Evolutionary conservation across 139 green algal genomes (phyloP).

Genomic region (Eudorina sp.): DNA sequence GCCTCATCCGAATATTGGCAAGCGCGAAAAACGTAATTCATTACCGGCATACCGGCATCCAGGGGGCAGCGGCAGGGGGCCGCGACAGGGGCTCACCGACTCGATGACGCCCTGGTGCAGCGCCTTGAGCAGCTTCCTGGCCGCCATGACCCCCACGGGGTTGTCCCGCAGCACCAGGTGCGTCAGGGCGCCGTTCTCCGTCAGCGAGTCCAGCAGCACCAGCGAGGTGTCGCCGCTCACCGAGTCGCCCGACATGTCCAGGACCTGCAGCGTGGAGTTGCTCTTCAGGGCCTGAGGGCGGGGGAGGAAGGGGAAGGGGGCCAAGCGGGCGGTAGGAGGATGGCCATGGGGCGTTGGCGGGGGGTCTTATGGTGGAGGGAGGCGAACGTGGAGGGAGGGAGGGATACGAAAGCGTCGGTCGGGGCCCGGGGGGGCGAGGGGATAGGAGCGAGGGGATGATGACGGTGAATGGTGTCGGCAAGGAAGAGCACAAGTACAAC

Average conservation of each 20-base stretch:
- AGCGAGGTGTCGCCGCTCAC: constrained; percentile 52
- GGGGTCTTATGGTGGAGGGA: too few species aligned
- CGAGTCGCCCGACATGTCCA: constrained; percentile 56
- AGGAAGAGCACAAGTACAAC: too few species aligned
- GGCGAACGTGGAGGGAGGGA: too few species aligned
- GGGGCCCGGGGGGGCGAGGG: too few species aligned
- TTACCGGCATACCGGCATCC: too few species aligned
- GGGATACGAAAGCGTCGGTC: too few species aligned
- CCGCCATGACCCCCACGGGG: constrained; percentile 55
- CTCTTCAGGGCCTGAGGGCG: constrained; percentile 30
- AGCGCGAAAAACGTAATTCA: too few species aligned
- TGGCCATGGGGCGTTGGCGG: background rate
- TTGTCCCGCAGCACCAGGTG: constrained; percentile 60
- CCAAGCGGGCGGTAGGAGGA: background rate
- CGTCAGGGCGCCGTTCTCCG: constrained; percentile 3
- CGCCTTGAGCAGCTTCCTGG: constrained; percentile 58
- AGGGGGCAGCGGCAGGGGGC: too few species aligned
- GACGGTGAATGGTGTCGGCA: too few species aligned
- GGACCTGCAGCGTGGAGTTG: constrained; percentile 47
- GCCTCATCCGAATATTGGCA: too few species aligned
- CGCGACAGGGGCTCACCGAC: too few species aligned
- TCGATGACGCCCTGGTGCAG: constrained; percentile 47
- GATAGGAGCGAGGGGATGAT: too few species aligned
- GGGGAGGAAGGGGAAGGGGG: background rate
- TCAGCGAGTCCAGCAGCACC: constrained; percentile 57